These are phyloP conservation scores for Sistotremastrum niveocremeum DNA, from an alignment of 768 basidiomycete genomes.

Conservation along the genomic window DNA sequence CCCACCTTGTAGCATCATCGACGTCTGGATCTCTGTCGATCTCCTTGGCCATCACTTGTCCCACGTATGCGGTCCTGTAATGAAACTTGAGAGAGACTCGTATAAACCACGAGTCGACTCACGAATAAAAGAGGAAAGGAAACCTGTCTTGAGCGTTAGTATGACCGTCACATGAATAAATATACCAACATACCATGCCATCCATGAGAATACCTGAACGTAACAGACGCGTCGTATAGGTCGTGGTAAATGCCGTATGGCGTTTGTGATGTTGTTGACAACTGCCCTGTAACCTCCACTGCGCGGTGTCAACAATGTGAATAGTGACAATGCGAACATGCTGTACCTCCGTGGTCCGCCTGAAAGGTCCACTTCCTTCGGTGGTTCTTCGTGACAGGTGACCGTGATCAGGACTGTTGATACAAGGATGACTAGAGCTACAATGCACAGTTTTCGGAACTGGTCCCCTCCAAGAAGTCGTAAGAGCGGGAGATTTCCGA, in stretches of 20 bases:
- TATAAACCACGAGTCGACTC: constrained; percentile 14
- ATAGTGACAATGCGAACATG: neutral
- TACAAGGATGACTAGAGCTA: constrained; percentile 69
- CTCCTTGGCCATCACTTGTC: constrained; percentile 86
- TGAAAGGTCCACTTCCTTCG: constrained; percentile 23
- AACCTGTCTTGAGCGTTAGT: constrained; percentile 40
- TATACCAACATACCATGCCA: constrained; percentile 63
- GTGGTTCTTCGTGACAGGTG: constrained; percentile 60
- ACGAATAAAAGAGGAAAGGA: constrained; percentile 90
- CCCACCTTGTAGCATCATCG: constrained; percentile 59
- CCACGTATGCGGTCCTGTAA: constrained; percentile 78
- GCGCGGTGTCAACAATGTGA: neutral
- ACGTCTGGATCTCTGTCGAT: constrained; percentile 57
- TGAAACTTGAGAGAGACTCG: neutral
- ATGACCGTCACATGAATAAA: constrained; percentile 1
- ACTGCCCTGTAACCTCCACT: constrained; percentile 53
- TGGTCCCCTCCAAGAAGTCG: constrained; percentile 77
- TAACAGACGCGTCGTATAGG: constrained; percentile 82
- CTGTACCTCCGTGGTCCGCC: constrained; percentile 2
- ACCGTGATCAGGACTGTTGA: constrained; percentile 83
- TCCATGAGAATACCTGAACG: constrained; percentile 91
- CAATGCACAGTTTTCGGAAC: constrained; percentile 90
- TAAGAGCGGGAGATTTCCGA: constrained; percentile 66
- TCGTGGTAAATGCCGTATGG: constrained; percentile 63
- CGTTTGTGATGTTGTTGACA: constrained; percentile 62